These are phyloP conservation scores for Neospermospora avenae DNA, from an alignment of 2,329 filamentous ascomycete genomes.

Conservation along the genomic window DNA sequence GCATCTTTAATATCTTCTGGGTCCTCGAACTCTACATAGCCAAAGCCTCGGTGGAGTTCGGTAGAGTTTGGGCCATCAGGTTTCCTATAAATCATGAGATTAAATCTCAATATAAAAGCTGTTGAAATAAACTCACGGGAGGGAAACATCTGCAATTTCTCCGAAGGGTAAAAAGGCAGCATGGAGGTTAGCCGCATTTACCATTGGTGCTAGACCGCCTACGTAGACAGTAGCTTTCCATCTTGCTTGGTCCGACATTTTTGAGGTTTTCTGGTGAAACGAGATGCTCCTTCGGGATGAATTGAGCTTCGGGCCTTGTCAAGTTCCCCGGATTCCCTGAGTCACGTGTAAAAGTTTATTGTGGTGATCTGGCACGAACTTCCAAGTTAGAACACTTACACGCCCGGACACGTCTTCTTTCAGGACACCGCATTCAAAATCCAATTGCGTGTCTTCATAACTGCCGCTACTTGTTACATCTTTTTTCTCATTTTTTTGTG, in stretches of 20 bases:
- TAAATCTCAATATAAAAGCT: slow-evolving; percentile 7
- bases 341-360: background rate
- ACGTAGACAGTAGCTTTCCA: slow-evolving; percentile 93
- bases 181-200: slow-evolving; percentile 72
- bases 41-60: slow-evolving; percentile 86
- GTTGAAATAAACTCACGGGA: slow-evolving; percentile 51
- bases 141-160: slow-evolving; percentile 85
- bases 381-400: slow-evolving; percentile 1
- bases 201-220: slow-evolving; percentile 77
- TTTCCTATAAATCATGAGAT: slow-evolving; percentile 46
- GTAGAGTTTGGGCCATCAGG: slow-evolving; percentile 75
- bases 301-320: background rate
- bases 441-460: slow-evolving; percentile 16
- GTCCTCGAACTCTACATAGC: slow-evolving; percentile 92
- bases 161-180: slow-evolving; percentile 97
- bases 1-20: slow-evolving; percentile 85
- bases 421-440: slow-evolving; percentile 21
- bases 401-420: slow-evolving; percentile 10
- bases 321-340: background rate
- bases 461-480: background rate
- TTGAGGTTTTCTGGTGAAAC: slow-evolving; percentile 16
- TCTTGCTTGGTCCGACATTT: slow-evolving; percentile 77
- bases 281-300: background rate
- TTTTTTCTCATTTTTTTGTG: slow-evolving; percentile 6
- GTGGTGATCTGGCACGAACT: slow-evolving; percentile 4